Conservation (phyloP, 2,329 filamentous ascomycete species). For the Diplodia sapinea region DNA sequence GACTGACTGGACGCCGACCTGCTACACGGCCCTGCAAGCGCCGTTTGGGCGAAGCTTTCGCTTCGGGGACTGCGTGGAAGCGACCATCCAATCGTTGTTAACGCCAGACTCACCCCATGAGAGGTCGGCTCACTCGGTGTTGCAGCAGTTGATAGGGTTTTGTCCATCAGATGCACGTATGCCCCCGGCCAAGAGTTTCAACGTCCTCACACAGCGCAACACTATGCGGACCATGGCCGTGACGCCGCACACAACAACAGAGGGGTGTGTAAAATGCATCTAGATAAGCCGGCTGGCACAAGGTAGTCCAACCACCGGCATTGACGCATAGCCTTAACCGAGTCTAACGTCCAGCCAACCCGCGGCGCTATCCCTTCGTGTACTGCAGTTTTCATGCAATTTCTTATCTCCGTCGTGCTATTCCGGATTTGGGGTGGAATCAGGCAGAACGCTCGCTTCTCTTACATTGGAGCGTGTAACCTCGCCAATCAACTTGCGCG, state of each 20-base stretch:
- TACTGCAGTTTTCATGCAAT: too few species aligned
- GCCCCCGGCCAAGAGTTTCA: not conserved
- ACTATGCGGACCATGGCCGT: not conserved
- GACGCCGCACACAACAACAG: not conserved
- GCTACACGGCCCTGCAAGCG: slow-evolving; percentile 12
- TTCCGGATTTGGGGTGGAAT: too few species aligned
- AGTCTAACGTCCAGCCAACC: not conserved
- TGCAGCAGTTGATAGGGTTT: not conserved
- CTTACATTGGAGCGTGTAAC: too few species aligned
- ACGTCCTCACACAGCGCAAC: not conserved
- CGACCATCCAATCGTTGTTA: not conserved
- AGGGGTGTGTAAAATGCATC: not conserved
- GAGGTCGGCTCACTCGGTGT: not conserved
- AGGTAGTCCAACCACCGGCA: not conserved
- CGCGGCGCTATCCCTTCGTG: not conserved
- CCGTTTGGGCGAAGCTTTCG: not conserved
- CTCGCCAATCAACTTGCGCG: too few species aligned
- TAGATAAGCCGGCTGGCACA: not conserved
- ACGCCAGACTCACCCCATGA: not conserved
- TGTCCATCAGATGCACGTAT: not conserved
- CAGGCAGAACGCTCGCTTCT: too few species aligned
- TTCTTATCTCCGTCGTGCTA: too few species aligned
- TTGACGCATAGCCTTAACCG: slow-evolving; percentile 1
- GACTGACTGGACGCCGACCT: not conserved
- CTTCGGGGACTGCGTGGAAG: not conserved